Evolutionary conservation across 1,284 basidiomycete species (phyloP).

Genomic region (Meira nashicola): DNA sequence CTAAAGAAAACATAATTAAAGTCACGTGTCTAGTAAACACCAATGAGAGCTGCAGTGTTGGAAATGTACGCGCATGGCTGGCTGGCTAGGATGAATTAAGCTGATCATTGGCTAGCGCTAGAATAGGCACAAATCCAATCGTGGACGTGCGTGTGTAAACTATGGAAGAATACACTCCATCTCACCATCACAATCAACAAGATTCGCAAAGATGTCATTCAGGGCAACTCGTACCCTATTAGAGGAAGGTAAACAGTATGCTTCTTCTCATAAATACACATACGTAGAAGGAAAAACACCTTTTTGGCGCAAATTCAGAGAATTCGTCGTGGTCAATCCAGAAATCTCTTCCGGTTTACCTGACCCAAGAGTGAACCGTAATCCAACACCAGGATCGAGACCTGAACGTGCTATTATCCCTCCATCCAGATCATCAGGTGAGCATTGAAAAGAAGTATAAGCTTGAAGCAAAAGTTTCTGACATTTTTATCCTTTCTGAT

Average conservation of each 20-base stretch:
- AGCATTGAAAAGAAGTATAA: background rate
- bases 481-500: slow-evolving; percentile 14
- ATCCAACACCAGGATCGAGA: slow-evolving; percentile 78
- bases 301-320: slow-evolving; percentile 50
- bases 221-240: background rate
- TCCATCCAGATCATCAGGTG: slow-evolving; percentile 65
- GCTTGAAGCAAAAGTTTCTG: slow-evolving; percentile 15
- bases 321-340: slow-evolving; percentile 64
- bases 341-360: slow-evolving; percentile 90
- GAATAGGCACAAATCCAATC: background rate
- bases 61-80: too few relatives aligned
- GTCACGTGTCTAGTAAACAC: too few relatives aligned
- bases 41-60: too few relatives aligned
- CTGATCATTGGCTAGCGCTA: too few relatives aligned
- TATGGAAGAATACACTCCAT: background rate
- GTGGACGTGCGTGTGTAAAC: background rate
- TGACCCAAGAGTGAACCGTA: slow-evolving; percentile 66
- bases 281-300: slow-evolving; percentile 48
- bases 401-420: slow-evolving; percentile 79
- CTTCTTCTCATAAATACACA: slow-evolving; percentile 42
- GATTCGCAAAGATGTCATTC: slow-evolving; percentile 3
- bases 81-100: too few relatives aligned
- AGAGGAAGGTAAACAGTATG: slow-evolving; percentile 11
- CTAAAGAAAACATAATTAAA: too few relatives aligned
- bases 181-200: background rate